Conservation (phyloP, 2,329 filamentous ascomycete genomes). For the Cladosporium sp. region DNA sequence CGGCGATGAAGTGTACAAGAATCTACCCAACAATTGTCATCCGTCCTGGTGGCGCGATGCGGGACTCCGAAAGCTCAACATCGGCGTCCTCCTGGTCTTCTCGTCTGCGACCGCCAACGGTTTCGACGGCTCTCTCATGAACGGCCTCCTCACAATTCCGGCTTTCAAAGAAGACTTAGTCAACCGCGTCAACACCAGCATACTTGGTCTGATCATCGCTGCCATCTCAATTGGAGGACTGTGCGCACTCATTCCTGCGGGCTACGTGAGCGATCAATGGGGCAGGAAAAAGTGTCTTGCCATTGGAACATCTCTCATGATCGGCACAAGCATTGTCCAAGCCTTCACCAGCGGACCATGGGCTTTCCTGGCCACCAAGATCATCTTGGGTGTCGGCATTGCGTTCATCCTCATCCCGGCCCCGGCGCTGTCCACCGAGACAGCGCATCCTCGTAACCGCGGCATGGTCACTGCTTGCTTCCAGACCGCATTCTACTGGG, state of each 20-base stretch:
- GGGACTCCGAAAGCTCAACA: slow-evolving; percentile 16
- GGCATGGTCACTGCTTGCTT: slow-evolving; percentile 16
- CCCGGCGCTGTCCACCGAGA: slow-evolving; percentile 16
- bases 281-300: slow-evolving; percentile 24
- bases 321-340: slow-evolving; percentile 1
- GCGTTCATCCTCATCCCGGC: slow-evolving; percentile 16
- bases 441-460: slow-evolving; percentile 17
- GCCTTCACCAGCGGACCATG: slow-evolving; percentile 6
- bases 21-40: slow-evolving; percentile 18
- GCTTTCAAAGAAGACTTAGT: slow-evolving; percentile 13
- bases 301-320: slow-evolving; percentile 37
- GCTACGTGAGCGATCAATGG: slow-evolving; percentile 20
- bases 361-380: slow-evolving; percentile 17
- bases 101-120: slow-evolving; percentile 15
- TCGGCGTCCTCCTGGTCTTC: slow-evolving; percentile 14
- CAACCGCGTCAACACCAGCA: slow-evolving; percentile 15
- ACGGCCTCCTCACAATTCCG: slow-evolving; percentile 23
- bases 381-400: slow-evolving; percentile 18
- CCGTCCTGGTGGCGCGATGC: slow-evolving; percentile 20
- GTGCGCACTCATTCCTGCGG: slow-evolving; percentile 18
- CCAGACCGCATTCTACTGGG: slow-evolving; percentile 16
- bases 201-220: slow-evolving; percentile 25
- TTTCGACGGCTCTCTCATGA: slow-evolving; percentile 26
- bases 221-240: slow-evolving; percentile 21
- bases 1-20: slow-evolving; percentile 18